phyloP scores from a whole-genome alignment of 2,329 filamentous ascomycete genomes.

The Zymoseptoria passerinii region DNA sequence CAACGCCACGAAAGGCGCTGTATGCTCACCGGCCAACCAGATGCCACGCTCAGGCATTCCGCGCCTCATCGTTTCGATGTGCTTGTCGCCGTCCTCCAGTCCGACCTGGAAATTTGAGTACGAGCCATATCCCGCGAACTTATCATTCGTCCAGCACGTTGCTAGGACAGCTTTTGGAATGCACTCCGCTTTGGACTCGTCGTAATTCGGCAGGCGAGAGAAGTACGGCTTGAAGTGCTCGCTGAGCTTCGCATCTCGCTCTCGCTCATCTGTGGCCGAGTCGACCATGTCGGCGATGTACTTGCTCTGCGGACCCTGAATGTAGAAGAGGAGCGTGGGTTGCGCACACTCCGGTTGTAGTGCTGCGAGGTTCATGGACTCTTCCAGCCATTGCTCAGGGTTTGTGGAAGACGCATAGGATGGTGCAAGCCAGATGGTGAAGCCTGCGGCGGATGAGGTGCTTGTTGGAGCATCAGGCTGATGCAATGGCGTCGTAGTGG shows the following conservation, averaged over 20 bases:
- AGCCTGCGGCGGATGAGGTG: constrained; percentile 45
- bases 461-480: constrained; percentile 8
- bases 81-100: constrained; percentile 58
- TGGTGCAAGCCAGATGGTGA: constrained; percentile 69
- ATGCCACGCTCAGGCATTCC: constrained; percentile 56
- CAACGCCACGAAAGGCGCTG: constrained; percentile 77
- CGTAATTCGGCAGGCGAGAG: constrained; percentile 63
- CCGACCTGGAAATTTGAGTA: constrained; percentile 82
- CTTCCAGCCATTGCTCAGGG: constrained; percentile 49
- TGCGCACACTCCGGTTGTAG: constrained; percentile 54
- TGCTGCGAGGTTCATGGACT: constrained; percentile 67
- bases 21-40: constrained; percentile 88
- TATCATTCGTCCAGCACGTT: constrained; percentile 71
- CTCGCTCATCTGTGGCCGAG: constrained; percentile 31
- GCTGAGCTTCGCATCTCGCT: constrained; percentile 49
- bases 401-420: constrained; percentile 56
- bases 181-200: constrained; percentile 46
- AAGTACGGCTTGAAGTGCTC: constrained; percentile 71
- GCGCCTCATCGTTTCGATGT: constrained; percentile 54
- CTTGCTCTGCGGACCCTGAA: constrained; percentile 54
- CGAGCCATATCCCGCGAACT: constrained; percentile 70
- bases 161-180: constrained; percentile 56
- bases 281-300: constrained; percentile 40
- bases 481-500: constrained; percentile 31
- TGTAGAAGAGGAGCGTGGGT: constrained; percentile 80